phyloP scores from a whole-genome alignment of 176 grass and related monocot species.

The Metroxylon sagu region DNA sequence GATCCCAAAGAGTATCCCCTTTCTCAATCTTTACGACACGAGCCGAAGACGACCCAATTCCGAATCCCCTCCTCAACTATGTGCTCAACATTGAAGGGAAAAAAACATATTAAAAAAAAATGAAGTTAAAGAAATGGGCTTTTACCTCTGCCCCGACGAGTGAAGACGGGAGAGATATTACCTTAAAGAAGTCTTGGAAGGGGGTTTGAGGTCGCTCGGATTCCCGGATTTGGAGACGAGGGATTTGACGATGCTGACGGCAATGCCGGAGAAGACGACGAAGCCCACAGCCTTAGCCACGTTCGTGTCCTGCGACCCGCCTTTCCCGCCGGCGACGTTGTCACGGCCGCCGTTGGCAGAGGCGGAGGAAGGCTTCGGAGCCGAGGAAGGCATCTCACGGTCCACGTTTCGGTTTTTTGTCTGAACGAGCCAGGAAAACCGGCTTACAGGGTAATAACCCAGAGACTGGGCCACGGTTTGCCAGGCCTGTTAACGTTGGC shows the following conservation, averaged over 20 bases:
- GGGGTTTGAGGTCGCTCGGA: background rate
- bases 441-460: background rate
- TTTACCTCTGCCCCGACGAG: too few species aligned
- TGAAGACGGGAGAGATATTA: too few species aligned
- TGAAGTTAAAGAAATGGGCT: too few species aligned
- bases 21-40: background rate
- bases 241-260: conserved; percentile 4
- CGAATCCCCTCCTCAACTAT: background rate
- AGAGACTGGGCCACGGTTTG: too few species aligned
- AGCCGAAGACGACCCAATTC: background rate
- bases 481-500: too few species aligned
- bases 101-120: too few species aligned
- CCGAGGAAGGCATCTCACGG: too few species aligned
- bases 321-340: background rate
- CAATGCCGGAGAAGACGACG: conserved; percentile 8
- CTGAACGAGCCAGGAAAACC: background rate
- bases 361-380: too few species aligned
- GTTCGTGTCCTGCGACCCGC: background rate
- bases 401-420: background rate
- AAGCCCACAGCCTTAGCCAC: conserved; percentile 5
- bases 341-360: too few species aligned
- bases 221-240: background rate
- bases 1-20: conserved; percentile 7
- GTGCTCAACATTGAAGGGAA: background rate
- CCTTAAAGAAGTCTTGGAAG: background rate